phyloP scores from a whole-genome alignment of 169 alveolate genomes.

The Eimeria maxima region DNA sequence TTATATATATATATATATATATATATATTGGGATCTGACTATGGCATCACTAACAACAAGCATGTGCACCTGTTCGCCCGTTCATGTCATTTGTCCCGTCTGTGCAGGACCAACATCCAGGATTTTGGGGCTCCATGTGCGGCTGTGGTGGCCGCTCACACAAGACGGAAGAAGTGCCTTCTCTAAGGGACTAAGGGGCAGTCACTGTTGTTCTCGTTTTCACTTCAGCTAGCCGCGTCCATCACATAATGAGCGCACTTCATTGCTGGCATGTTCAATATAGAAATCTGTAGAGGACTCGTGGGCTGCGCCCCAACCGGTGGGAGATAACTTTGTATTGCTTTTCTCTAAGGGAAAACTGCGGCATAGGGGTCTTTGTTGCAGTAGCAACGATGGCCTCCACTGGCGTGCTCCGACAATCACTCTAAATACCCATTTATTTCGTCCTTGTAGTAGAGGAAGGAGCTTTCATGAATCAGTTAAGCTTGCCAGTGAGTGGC shows the following conservation, averaged over 20 bases:
- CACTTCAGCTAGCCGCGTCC: not conserved
- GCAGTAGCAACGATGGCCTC: not conserved
- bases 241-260: not conserved
- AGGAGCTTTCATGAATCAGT: not conserved
- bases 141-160: constrained; percentile 82
- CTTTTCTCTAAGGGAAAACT: not conserved
- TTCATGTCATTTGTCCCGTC: not conserved
- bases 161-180: constrained; percentile 71
- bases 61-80: not conserved
- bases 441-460: not conserved
- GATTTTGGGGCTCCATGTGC: constrained; percentile 80
- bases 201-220: not conserved
- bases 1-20: too few species aligned
- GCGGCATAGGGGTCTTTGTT: not conserved
- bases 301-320: not conserved
- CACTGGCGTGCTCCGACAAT: not conserved
- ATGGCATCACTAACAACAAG: not conserved
- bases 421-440: not conserved
- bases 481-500: not conserved
- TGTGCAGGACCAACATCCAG: constrained; percentile 79
- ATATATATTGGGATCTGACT: not conserved
- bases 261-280: not conserved
- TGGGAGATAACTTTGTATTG: not conserved
- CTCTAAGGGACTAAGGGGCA: not conserved
- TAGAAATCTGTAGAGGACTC: not conserved